Evolutionary conservation across 2,329 filamentous ascomycete species (phyloP), one percentile per base, ranked within the genome.

Genomic region (Aspergillus piperis): DNA sequence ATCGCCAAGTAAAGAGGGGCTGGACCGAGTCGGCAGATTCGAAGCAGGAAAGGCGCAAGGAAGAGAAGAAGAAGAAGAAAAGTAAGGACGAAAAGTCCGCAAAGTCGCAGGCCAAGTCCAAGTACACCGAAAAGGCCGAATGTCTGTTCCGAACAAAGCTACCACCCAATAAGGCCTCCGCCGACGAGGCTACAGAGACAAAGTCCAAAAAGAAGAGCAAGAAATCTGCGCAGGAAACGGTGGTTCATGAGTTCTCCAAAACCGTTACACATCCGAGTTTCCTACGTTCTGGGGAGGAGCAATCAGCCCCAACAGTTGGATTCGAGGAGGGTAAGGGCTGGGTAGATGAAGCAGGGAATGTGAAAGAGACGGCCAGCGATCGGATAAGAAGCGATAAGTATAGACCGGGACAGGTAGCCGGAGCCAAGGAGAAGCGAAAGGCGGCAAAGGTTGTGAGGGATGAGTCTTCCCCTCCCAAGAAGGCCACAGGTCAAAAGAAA

Each of bases 201-300:
- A 90, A 81, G 63, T 82, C 82, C 66, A 87, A 84, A 66, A 87
- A 86, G 67, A 86, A 84, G 72, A 36, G 32, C 32, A 85, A 85
- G 65, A 85, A 83, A 62, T 84, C 86, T 68, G 82, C 83, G 49
- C 82, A 81, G 21, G 86, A 90, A 61, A 82, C 88, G 8, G 81
- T 91, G 3, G 84, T 98, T 3, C 93, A 98, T 75, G 95, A 99
- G 73, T 98, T 97, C 72, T 86, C 90, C 68, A 92, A 92, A 73
- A 92, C 90, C 7, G 87, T 86, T 39, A 94, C 92, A 69, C 89
- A 92, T 64, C 91, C 92, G 0, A 90, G 86, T 4, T 97, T 96
- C 72, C 76, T 97, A 60, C 91, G 91, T 73, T 80, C 82, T 5
- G 81, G 72, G 11, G 69, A 73, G 13, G 74, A 80, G 1, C 77